Conservation (phyloP, 495 filamentous ascomycete species). For the Penicillium odoratum region DNA sequence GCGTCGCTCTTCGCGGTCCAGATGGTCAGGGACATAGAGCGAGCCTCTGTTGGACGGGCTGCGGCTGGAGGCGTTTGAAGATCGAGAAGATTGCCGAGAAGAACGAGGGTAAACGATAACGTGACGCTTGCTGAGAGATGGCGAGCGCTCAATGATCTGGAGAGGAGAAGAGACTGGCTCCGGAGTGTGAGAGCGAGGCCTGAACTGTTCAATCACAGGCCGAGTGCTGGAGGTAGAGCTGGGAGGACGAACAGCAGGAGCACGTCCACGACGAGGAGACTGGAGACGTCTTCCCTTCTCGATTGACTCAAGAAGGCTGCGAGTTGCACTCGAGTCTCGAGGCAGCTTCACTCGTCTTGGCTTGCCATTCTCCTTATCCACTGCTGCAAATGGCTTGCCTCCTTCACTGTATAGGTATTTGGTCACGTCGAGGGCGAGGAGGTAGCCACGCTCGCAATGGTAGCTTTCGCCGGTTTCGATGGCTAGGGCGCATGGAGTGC, state of each 20-base stretch:
- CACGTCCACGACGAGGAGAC: constrained; percentile 18
- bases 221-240: constrained; percentile 6
- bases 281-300: constrained; percentile 45
- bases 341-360: constrained; percentile 52
- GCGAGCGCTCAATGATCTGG: constrained; percentile 42
- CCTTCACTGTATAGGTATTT: constrained; percentile 51
- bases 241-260: constrained; percentile 15
- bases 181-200: constrained; percentile 21
- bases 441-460: constrained; percentile 52
- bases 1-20: constrained; percentile 39
- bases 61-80: constrained; percentile 26
- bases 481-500: constrained; percentile 41
- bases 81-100: constrained; percentile 21
- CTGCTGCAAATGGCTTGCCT: constrained; percentile 47
- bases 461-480: constrained; percentile 35
- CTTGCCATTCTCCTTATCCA: constrained; percentile 47
- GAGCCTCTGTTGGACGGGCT: constrained; percentile 44
- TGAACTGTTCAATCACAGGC: constrained; percentile 15
- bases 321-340: constrained; percentile 35
- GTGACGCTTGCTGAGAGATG: constrained; percentile 25
- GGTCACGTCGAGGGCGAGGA: constrained; percentile 46
- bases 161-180: constrained; percentile 14
- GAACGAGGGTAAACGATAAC: constrained; percentile 38
- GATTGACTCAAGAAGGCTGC: constrained; percentile 48
- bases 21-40: constrained; percentile 40